Conservation (phyloP, 768 basidiomycete genomes). For the Podaxis sp. region DNA sequence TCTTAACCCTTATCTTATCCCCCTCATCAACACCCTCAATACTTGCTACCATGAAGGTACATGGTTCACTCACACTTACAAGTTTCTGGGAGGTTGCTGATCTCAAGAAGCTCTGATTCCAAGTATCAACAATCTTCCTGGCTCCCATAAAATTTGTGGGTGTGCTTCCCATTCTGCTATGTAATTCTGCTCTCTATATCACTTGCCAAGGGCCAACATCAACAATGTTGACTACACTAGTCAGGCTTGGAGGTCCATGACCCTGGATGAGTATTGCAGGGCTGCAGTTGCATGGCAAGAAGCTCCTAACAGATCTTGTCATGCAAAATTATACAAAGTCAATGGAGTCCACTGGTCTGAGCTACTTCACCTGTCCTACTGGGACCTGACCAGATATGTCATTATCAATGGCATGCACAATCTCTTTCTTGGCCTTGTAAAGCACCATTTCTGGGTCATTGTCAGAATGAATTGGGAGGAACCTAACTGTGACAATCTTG, state of each 20-base stretch:
- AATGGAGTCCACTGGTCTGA: conserved; percentile 16
- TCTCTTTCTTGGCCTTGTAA: conserved; percentile 17
- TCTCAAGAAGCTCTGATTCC: conserved; percentile 29
- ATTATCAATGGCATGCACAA: conserved; percentile 17
- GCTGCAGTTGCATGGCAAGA: not conserved
- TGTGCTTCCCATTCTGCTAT: conserved; percentile 16
- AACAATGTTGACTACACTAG: conserved; percentile 11
- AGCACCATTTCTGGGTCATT: conserved; percentile 16
- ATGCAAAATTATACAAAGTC: not conserved
- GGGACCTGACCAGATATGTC: conserved; percentile 13
- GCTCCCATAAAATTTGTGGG: conserved; percentile 27
- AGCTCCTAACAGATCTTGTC: not conserved
- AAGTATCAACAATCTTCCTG: conserved; percentile 34
- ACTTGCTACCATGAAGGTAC: conserved; percentile 29
- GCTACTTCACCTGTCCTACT: conserved; percentile 17
- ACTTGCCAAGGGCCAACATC: conserved; percentile 1
- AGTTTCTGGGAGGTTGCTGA: conserved; percentile 22
- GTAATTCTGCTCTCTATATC: conserved; percentile 16
- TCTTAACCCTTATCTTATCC: conserved; percentile 35
- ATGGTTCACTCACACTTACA: conserved; percentile 22
- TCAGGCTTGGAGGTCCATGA: not conserved
- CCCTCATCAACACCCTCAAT: conserved; percentile 35
- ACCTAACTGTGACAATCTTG: not conserved
- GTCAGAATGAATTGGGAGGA: conserved; percentile 13
- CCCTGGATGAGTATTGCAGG: not conserved